A percentile compares a stretch with the other conserved stretches of the same genome.
These are phyloP conservation scores for Geotrichum candidum DNA, from an alignment of 1,139 yeast genomes.

Conservation along the genomic window DNA sequence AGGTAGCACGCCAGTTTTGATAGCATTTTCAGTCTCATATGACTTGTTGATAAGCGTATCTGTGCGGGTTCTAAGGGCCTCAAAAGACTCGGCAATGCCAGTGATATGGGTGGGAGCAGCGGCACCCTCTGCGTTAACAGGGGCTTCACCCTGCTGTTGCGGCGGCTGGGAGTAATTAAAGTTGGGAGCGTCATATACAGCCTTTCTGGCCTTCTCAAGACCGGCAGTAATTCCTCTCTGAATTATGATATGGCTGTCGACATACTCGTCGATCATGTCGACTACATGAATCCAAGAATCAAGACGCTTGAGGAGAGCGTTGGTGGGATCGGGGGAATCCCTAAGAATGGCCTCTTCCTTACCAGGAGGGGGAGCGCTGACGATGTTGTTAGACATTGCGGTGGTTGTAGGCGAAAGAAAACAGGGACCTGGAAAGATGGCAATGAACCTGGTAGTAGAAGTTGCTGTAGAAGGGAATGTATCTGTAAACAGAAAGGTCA, in stretches of 20 bases:
- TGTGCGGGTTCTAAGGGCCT: constrained; percentile 29
- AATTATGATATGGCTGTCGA: constrained; percentile 27
- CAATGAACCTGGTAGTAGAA: background rate
- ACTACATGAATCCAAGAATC: constrained; percentile 37
- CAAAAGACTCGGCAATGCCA: constrained; percentile 37
- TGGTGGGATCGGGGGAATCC: constrained; percentile 35
- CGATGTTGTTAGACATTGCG: background rate
- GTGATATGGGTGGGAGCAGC: constrained; percentile 9
- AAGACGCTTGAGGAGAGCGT: constrained; percentile 32
- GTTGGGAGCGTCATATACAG: constrained; percentile 32
- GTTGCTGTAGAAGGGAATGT: background rate
- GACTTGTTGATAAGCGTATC: constrained; percentile 35
- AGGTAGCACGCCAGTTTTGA: constrained; percentile 34
- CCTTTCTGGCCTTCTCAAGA: constrained; percentile 34
- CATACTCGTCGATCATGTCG: constrained; percentile 30
- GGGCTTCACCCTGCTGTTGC: constrained; percentile 7
- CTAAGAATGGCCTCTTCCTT: constrained; percentile 27
- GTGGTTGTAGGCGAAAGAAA: background rate
- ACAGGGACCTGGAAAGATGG: background rate
- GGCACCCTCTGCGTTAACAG: constrained; percentile 14
- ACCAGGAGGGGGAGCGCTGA: constrained; percentile 5
- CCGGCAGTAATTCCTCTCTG: constrained; percentile 30
- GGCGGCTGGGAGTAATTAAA: constrained; percentile 24
- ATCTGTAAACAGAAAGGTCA: background rate
- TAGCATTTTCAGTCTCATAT: constrained; percentile 30